Percentiles rank a stretch among this genome's conserved stretches.
Conservation (phyloP, 176 grass and related monocot genomes). For the Lolium multiflorum region DNA sequence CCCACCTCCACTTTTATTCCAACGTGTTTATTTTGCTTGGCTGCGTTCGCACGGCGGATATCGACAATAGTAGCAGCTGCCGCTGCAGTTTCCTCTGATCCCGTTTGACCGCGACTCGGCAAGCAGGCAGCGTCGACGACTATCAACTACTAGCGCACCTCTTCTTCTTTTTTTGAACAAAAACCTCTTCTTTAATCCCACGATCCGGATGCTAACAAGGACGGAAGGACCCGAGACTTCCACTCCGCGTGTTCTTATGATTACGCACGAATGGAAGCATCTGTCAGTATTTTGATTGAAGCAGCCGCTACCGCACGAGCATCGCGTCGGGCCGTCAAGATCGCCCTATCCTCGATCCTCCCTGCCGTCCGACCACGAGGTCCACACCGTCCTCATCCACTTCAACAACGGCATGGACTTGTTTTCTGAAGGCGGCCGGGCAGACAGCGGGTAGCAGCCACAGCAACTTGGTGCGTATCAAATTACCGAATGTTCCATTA, state of each 20-base stretch:
- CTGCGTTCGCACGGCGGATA: neutral
- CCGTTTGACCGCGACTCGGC: neutral
- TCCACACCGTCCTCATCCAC: too few relatives aligned
- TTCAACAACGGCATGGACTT: conserved; percentile 14
- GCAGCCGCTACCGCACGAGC: neutral
- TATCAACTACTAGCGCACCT: neutral
- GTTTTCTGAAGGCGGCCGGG: neutral
- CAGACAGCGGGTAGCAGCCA: too few relatives aligned
- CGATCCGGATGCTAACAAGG: neutral
- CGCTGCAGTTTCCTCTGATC: neutral
- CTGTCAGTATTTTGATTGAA: neutral
- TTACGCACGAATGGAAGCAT: neutral
- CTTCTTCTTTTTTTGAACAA: too few relatives aligned
- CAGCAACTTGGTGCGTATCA: too few relatives aligned
- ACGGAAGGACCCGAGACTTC: neutral
- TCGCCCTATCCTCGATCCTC: neutral
- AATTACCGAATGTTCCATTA: too few relatives aligned
- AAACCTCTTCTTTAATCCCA: neutral
- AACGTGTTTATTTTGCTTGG: neutral
- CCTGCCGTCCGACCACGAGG: conserved; percentile 2
- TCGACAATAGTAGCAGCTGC: neutral
- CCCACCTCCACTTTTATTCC: too few relatives aligned
- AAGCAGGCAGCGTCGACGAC: neutral
- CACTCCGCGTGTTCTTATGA: neutral
- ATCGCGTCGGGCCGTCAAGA: neutral